Evolutionary conservation across 2,329 filamentous ascomycete genomes (phyloP).

Genomic region (Calonectria hongkongensis): DNA sequence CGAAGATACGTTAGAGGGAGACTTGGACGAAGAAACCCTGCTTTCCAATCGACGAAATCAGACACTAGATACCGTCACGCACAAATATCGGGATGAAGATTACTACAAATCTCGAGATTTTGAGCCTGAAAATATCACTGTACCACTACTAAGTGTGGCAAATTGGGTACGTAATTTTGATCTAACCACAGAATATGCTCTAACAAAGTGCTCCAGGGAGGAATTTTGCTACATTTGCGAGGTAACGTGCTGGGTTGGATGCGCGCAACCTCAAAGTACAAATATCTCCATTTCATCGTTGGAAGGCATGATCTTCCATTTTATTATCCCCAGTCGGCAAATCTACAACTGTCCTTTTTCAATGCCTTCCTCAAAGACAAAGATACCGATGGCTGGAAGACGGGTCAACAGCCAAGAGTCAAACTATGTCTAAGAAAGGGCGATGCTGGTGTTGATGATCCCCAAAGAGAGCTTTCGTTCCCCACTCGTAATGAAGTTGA

Average conservation of each 20-base stretch:
- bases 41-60: constrained; percentile 68
- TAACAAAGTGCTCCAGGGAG: constrained; percentile 63
- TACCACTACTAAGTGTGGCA: constrained; percentile 79
- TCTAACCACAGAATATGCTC: background rate
- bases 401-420: constrained; percentile 75
- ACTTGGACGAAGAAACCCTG: constrained; percentile 71
- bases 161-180: constrained; percentile 70
- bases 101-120: constrained; percentile 81
- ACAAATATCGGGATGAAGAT: constrained; percentile 75
- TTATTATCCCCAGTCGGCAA: constrained; percentile 81
- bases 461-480: constrained; percentile 74
- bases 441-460: constrained; percentile 79
- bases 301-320: constrained; percentile 84
- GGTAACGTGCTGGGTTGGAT: constrained; percentile 81
- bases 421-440: constrained; percentile 78
- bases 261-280: constrained; percentile 78
- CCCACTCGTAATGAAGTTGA: constrained; percentile 73
- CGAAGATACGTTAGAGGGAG: constrained; percentile 74
- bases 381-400: constrained; percentile 73
- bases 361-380: constrained; percentile 83
- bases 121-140: constrained; percentile 77
- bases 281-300: constrained; percentile 81
- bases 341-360: constrained; percentile 79
- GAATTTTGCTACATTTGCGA: constrained; percentile 80
- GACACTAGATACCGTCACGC: constrained; percentile 66